Evolutionary conservation across 1,284 basidiomycete genomes (phyloP).

Genomic region (Trametes sp.): DNA sequence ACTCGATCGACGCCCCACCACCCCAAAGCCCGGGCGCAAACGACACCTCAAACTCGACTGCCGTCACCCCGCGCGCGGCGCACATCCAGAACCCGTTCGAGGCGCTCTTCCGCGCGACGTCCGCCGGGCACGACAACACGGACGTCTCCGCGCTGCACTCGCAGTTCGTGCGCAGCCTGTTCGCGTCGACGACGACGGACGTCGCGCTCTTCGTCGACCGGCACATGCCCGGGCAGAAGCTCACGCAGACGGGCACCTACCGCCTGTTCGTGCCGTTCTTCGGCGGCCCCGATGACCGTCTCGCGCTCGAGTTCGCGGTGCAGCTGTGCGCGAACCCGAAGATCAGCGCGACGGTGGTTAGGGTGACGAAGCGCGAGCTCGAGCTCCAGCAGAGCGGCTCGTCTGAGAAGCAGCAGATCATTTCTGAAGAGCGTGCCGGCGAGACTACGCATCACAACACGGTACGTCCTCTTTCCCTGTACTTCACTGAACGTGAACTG

Average conservation of each 20-base stretch:
- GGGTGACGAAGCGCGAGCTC: constrained; percentile 60
- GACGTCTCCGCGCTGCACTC: constrained; percentile 51
- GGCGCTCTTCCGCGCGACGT: constrained; percentile 58
- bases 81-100: constrained; percentile 63
- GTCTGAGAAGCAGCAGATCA: constrained; percentile 36
- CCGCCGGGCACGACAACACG: constrained; percentile 37
- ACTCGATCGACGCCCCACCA: constrained; percentile 32
- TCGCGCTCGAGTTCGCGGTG: constrained; percentile 65
- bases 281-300: constrained; percentile 74
- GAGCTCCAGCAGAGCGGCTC: constrained; percentile 29
- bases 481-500: not conserved
- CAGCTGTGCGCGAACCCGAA: constrained; percentile 61
- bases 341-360: constrained; percentile 66
- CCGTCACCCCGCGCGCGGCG: constrained; percentile 27
- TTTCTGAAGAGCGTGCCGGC: constrained; percentile 40
- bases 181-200: constrained; percentile 56
- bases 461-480: constrained; percentile 49
- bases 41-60: constrained; percentile 1
- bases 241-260: constrained; percentile 42
- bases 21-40: constrained; percentile 11
- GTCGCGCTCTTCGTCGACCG: constrained; percentile 78
- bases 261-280: constrained; percentile 75
- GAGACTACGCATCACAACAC: constrained; percentile 40
- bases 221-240: constrained; percentile 47
- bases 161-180: constrained; percentile 68